A percentile compares a stretch with the other conserved stretches of the same genome.
These are phyloP conservation scores for Fusarium sterilihyphosum DNA, from an alignment of 2,329 filamentous ascomycete species.

Conservation along the genomic window DNA sequence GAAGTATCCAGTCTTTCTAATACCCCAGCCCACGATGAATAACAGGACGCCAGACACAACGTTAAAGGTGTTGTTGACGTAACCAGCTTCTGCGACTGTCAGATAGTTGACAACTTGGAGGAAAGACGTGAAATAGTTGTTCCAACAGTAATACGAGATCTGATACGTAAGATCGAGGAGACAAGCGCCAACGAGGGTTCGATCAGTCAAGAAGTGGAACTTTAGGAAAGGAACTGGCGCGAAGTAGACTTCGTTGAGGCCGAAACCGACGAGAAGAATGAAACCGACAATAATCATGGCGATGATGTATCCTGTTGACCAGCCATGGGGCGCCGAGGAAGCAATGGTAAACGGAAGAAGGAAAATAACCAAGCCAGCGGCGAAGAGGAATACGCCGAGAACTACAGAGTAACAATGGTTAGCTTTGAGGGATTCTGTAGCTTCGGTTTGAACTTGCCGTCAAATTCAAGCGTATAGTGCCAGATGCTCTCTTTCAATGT, in stretches of 20 bases:
- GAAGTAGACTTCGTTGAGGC: slow-evolving; percentile 64
- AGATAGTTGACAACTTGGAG: slow-evolving; percentile 62
- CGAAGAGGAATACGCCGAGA: slow-evolving; percentile 66
- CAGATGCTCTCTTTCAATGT: slow-evolving; percentile 57
- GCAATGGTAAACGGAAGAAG: slow-evolving; percentile 72
- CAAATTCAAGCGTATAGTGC: slow-evolving; percentile 67
- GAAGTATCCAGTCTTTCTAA: slow-evolving; percentile 58
- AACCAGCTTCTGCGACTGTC: slow-evolving; percentile 54
- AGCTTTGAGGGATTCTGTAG: fast-evolving
- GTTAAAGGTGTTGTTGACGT: slow-evolving; percentile 59
- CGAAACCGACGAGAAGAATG: slow-evolving; percentile 64
- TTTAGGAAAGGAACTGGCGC: slow-evolving; percentile 67
- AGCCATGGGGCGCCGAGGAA: slow-evolving; percentile 56
- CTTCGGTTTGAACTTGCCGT: slow-evolving; percentile 47
- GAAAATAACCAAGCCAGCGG: slow-evolving; percentile 66
- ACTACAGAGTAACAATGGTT: slow-evolving; percentile 35
- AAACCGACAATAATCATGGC: slow-evolving; percentile 70
- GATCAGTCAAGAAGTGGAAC: slow-evolving; percentile 59
- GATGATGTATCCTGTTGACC: slow-evolving; percentile 64
- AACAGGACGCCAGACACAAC: slow-evolving; percentile 61
- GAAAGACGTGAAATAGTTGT: slow-evolving; percentile 65
- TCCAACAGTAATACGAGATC: slow-evolving; percentile 62
- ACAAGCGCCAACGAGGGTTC: slow-evolving; percentile 63
- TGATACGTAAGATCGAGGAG: slow-evolving; percentile 56
- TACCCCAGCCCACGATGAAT: slow-evolving; percentile 57